phyloP scores from a whole-genome alignment of 177 flowering plant species.

The Vitis hybrid region DNA sequence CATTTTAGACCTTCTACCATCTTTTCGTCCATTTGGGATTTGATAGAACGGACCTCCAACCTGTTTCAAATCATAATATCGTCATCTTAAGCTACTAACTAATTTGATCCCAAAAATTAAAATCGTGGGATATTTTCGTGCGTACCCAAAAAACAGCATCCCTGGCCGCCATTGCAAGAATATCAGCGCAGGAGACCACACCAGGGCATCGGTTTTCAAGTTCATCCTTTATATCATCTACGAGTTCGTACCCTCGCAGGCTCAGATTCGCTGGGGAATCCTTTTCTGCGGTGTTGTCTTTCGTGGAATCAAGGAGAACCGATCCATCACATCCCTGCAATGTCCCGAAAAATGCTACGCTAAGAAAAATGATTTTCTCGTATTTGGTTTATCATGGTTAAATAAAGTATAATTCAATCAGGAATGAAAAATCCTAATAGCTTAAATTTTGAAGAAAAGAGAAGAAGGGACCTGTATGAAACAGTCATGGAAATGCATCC shows the following conservation, averaged over 20 bases:
- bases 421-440: neutral
- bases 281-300: slow-evolving; percentile 73
- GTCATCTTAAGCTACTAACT: no score
- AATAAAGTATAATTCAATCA: neutral
- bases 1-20: slow-evolving; percentile 77
- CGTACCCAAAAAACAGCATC: slow-evolving; percentile 71
- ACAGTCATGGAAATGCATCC: slow-evolving; percentile 97
- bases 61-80: slow-evolving; percentile 28
- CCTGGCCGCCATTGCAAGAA: slow-evolving; percentile 77
- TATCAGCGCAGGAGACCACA: slow-evolving; percentile 75
- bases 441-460: slow-evolving; percentile 3
- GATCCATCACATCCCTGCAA: slow-evolving; percentile 85
- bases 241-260: slow-evolving; percentile 66
- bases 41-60: slow-evolving; percentile 82
- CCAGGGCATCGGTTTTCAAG: slow-evolving; percentile 74
- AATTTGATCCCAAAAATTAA: no score
- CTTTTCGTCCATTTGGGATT: slow-evolving; percentile 84
- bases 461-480: slow-evolving; percentile 57
- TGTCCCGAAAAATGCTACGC: neutral
- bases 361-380: neutral
- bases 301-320: slow-evolving; percentile 66
- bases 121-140: no score
- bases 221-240: slow-evolving; percentile 55
- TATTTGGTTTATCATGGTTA: neutral
- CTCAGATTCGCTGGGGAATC: slow-evolving; percentile 81